A percentile compares a stretch with the other conserved stretches of the same genome.
These are phyloP conservation scores for Lathyrus aphaca DNA, from an alignment of 306 rosid species.

Conservation along the genomic window DNA sequence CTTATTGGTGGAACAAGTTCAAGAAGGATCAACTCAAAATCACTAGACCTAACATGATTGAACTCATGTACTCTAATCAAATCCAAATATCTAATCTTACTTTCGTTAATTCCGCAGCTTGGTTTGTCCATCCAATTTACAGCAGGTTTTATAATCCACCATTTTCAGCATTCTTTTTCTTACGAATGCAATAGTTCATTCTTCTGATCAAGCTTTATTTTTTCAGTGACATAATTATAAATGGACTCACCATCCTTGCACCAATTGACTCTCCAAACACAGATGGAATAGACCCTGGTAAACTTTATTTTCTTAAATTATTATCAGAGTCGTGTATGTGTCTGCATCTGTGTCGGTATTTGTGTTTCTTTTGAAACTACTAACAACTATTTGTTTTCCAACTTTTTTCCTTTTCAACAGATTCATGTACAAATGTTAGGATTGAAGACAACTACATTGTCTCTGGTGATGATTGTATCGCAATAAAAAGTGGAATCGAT, in stretches of 20 bases:
- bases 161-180: not conserved
- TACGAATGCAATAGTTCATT: not conserved
- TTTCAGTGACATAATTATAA: constrained; percentile 55
- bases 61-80: constrained; percentile 59
- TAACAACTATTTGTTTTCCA: not conserved
- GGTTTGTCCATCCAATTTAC: constrained; percentile 78
- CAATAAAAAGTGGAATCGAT: constrained; percentile 4
- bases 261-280: constrained; percentile 74
- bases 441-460: constrained; percentile 72
- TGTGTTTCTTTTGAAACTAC: not conserved
- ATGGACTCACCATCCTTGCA: constrained; percentile 65
- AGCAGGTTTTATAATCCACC: constrained; percentile 48
- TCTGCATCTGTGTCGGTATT: too few relatives aligned
- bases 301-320: not conserved
- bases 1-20: constrained; percentile 68
- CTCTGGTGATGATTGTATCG: constrained; percentile 2
- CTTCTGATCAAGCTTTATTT: constrained; percentile 13
- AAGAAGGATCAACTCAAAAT: constrained; percentile 31
- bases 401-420: constrained; percentile 35
- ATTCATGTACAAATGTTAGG: constrained; percentile 57
- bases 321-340: too few relatives aligned
- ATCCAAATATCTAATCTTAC: constrained; percentile 70
- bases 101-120: constrained; percentile 68
- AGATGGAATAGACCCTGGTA: constrained; percentile 84
- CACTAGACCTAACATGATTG: constrained; percentile 71